These are phyloP conservation scores for Guyanaporus albipodus DNA, from an alignment of 768 basidiomycete species.

Conservation along the genomic window DNA sequence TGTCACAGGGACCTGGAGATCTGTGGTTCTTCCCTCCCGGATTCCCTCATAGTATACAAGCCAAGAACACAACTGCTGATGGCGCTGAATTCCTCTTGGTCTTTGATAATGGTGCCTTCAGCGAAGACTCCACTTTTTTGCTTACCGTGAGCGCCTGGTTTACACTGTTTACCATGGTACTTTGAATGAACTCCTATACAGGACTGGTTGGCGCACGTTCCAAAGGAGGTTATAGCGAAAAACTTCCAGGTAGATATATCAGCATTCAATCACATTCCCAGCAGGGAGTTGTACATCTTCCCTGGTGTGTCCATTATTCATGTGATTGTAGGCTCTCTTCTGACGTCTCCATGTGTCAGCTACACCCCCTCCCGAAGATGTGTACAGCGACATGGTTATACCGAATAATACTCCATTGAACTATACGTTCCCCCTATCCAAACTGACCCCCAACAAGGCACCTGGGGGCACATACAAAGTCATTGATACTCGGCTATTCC, in stretches of 20 bases:
- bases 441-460: slow-evolving; percentile 39
- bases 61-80: slow-evolving; percentile 42
- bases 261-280: slow-evolving; percentile 53
- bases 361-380: slow-evolving; percentile 39
- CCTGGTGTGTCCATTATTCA: slow-evolving; percentile 30
- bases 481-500: slow-evolving; percentile 53
- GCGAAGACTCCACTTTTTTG: slow-evolving; percentile 57
- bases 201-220: slow-evolving; percentile 66
- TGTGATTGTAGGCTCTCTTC: neutral
- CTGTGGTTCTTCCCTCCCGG: slow-evolving; percentile 61
- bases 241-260: slow-evolving; percentile 51
- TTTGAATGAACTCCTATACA: slow-evolving; percentile 25
- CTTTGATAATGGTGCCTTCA: slow-evolving; percentile 42
- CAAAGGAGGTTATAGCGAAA: slow-evolving; percentile 56
- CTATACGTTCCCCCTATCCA: slow-evolving; percentile 52
- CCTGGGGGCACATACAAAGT: slow-evolving; percentile 59
- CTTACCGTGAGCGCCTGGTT: slow-evolving; percentile 21
- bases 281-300: slow-evolving; percentile 53
- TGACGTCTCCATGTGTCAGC: slow-evolving; percentile 25
- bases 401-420: slow-evolving; percentile 50
- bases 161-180: too few relatives aligned
- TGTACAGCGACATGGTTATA: slow-evolving; percentile 40
- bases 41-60: slow-evolving; percentile 52
- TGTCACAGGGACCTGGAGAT: slow-evolving; percentile 35
- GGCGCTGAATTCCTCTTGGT: slow-evolving; percentile 53